Evolutionary conservation across 2,329 filamentous ascomycete genomes (phyloP), one percentile per base, ranked within the genome.

Genomic region (Calonectria leucothoes): DNA sequence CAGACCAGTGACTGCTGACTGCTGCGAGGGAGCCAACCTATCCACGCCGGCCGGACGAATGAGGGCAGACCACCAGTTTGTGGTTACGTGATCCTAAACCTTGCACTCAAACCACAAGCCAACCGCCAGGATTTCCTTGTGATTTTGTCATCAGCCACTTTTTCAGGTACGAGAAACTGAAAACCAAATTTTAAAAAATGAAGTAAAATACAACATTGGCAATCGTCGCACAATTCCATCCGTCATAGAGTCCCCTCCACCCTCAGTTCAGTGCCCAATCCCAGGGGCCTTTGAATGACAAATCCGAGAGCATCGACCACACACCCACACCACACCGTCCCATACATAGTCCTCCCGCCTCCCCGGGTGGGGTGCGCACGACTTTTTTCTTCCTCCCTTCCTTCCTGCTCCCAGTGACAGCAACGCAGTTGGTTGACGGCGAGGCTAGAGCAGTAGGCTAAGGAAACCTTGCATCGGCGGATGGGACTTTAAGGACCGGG

Each of bases 381-480:
- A 29, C 37, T 37, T 39, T 59, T 59, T 59, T 37, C 27, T 27
- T 57, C n/a, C n/a, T n/a, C n/a, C n/a, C n/a, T n/a, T n/a, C n/a
- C n/a, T n/a, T n/a, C n/a, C n/a, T 52, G 15, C 27, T 55, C 17
- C 51, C 27, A 27, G 33, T 25, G 35, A 61, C 33, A 39, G 55
- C 23, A 27, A 61, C 55, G 23, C 35, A 61, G 55, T 61, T 61
- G 55, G 55, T 39, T 61, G 33, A 27, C 33, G n/a, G 12, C 55
- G 25, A 61, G 55, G 39, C 55, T 61, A 61, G 23, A 27, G 55
- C 55, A 29, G 35, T 35, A 39, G 55, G 8, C 55, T 61, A 61
- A 61, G n/a, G 55, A 61, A 61, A 61, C 55, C 37, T 61, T 39
- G 35, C 55, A 61, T 23, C 68, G 59, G 59, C n/a, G 69, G 51